A percentile compares a stretch with the other conserved stretches of the same genome.
Conservation (phyloP, 23 red algal species). For the Gracilaria gracilis region DNA sequence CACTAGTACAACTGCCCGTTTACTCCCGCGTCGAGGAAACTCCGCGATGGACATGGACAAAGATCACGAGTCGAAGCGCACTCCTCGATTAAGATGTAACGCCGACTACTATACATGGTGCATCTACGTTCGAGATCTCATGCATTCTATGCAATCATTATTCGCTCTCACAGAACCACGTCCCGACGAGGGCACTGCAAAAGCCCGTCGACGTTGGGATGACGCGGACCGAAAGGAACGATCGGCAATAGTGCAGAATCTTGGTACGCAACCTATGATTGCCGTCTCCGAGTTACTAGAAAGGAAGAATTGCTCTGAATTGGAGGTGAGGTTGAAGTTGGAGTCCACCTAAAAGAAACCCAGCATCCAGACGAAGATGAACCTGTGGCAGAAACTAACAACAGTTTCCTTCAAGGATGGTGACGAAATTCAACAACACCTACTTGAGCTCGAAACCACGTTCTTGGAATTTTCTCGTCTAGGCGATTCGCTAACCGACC, state of each 20-base stretch:
- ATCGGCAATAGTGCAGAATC: conserved; percentile 10
- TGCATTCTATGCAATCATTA: neutral
- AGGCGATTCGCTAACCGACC: too few species aligned
- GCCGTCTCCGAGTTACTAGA: neutral
- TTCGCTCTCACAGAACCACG: too few species aligned
- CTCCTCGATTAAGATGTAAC: neutral
- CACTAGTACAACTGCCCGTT: neutral
- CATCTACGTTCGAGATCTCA: conserved; percentile 5
- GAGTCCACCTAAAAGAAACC: neutral
- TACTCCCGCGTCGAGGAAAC: too few species aligned
- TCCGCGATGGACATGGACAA: neutral
- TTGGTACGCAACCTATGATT: neutral
- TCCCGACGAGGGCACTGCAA: neutral
- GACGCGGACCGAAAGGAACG: conserved; percentile 3
- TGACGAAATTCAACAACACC: conserved; percentile 5
- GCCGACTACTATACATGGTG: conserved; percentile 13
- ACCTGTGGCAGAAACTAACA: too few species aligned
- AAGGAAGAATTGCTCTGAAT: neutral
- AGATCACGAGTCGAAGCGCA: too few species aligned
- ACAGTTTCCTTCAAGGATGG: too few species aligned
- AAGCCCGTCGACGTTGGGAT: conserved; percentile 7
- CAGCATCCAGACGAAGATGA: too few species aligned
- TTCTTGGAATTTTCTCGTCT: neutral
- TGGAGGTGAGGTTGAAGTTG: conserved; percentile 5
- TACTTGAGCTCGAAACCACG: neutral